phyloP scores from a whole-genome alignment of 768 basidiomycete genomes.

The Auricularia sp. region DNA sequence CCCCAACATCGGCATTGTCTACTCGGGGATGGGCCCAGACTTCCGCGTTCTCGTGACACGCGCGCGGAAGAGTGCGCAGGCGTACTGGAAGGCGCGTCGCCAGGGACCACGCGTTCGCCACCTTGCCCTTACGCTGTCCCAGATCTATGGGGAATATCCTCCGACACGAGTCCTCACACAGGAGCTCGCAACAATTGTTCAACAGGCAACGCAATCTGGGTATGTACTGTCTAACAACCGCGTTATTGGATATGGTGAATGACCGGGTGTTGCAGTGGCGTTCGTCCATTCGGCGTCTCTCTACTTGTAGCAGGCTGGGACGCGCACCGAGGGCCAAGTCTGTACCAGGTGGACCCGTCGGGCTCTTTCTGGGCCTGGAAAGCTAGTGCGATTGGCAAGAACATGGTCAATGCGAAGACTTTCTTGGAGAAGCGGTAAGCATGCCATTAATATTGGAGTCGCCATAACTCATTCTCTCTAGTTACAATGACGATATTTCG shows the following conservation, averaged over 20 bases:
- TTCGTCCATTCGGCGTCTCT: slow-evolving; percentile 97
- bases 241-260: slow-evolving; percentile 15
- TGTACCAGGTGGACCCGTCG: slow-evolving; percentile 98
- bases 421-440: slow-evolving; percentile 93
- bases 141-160: slow-evolving; percentile 92
- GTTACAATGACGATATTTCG: slow-evolving; percentile 98
- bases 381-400: slow-evolving; percentile 98
- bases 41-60: slow-evolving; percentile 89
- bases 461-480: slow-evolving; percentile 22
- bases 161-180: slow-evolving; percentile 92
- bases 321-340: slow-evolving; percentile 81
- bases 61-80: slow-evolving; percentile 94
- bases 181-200: slow-evolving; percentile 97
- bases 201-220: slow-evolving; percentile 98
- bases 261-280: slow-evolving; percentile 53
- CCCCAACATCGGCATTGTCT: slow-evolving; percentile 98
- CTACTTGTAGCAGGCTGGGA: slow-evolving; percentile 97
- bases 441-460: slow-evolving; percentile 13
- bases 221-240: slow-evolving; percentile 29
- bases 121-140: background rate
- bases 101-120: background rate
- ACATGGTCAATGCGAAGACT: slow-evolving; percentile 99
- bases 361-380: slow-evolving; percentile 99
- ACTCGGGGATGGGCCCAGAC: slow-evolving; percentile 99
- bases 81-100: slow-evolving; percentile 74